These are phyloP conservation scores for Amphichorda felina DNA, from an alignment of 2,329 filamentous ascomycete species.

Conservation along the genomic window DNA sequence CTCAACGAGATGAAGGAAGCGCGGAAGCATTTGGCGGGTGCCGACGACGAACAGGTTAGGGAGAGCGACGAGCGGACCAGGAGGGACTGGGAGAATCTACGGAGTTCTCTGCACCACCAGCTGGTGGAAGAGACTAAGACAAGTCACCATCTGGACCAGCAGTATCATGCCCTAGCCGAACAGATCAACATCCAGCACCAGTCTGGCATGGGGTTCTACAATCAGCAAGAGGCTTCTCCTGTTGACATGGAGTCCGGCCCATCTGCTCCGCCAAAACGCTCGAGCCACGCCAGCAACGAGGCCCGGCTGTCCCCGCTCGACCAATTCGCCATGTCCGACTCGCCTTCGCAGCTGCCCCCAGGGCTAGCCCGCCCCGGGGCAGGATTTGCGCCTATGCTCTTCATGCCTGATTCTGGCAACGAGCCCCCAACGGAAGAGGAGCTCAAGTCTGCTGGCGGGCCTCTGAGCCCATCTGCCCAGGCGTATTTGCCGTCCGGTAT, in stretches of 20 bases:
- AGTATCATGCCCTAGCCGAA: conserved; percentile 32
- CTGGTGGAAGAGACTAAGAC: conserved; percentile 35
- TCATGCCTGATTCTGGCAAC: conserved; percentile 29
- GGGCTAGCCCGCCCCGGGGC: conserved; percentile 10
- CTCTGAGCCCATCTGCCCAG: conserved; percentile 67
- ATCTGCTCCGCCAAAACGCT: conserved; percentile 30
- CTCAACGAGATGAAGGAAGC: conserved; percentile 66
- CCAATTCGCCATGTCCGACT: conserved; percentile 23
- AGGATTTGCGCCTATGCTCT: conserved; percentile 40
- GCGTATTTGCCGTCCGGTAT: conserved; percentile 60
- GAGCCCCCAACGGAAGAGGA: conserved; percentile 48
- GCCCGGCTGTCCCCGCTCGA: conserved; percentile 26
- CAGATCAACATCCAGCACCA: conserved; percentile 35
- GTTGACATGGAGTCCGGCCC: conserved; percentile 34
- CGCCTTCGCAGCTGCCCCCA: conserved; percentile 8
- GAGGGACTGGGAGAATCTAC: conserved; percentile 41
- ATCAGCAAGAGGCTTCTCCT: conserved; percentile 28
- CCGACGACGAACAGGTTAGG: conserved; percentile 46
- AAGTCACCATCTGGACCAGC: conserved; percentile 30
- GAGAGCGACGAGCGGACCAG: conserved; percentile 38
- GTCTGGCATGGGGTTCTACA: conserved; percentile 30
- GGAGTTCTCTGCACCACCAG: conserved; percentile 39
- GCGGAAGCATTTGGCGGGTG: conserved; percentile 49
- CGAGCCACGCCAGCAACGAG: conserved; percentile 35
- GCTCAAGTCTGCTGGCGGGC: conserved; percentile 49